Percentiles rank a stretch among this genome's conserved stretches.
phyloP scores from a whole-genome alignment of 2,329 filamentous ascomycete species.

The Trichoderma aggressivum region DNA sequence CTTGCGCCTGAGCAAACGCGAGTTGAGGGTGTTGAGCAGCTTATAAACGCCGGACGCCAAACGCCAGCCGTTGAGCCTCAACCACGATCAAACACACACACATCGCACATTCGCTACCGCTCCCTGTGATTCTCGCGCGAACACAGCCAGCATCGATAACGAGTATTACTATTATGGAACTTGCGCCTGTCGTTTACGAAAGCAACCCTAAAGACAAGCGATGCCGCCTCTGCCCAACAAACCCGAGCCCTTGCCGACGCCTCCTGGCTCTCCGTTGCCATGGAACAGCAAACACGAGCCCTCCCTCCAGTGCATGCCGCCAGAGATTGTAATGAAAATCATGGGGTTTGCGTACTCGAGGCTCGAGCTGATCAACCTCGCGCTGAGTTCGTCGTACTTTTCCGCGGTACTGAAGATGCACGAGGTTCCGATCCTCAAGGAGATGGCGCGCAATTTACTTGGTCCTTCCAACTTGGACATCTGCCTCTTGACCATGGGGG shows the following conservation, averaged over 20 bases:
- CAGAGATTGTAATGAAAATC: neutral
- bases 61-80: neutral
- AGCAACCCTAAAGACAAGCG: neutral
- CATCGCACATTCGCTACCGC: neutral
- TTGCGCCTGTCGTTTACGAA: neutral
- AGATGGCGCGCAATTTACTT: neutral
- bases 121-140: neutral
- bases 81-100: neutral
- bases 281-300: neutral
- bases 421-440: neutral
- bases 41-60: neutral
- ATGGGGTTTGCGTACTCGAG: neutral
- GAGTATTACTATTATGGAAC: neutral
- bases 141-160: neutral
- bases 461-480: slow-evolving; percentile 4
- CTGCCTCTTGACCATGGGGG: slow-evolving; percentile 8
- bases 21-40: neutral
- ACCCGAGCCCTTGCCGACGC: neutral
- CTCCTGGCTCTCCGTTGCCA: neutral
- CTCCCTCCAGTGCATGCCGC: neutral
- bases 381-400: neutral
- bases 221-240: neutral
- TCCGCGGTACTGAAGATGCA: neutral
- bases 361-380: neutral
- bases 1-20: neutral